These are phyloP conservation scores for Candida cerambycidarum DNA, from an alignment of 805 yeast genomes.

Conservation along the genomic window DNA sequence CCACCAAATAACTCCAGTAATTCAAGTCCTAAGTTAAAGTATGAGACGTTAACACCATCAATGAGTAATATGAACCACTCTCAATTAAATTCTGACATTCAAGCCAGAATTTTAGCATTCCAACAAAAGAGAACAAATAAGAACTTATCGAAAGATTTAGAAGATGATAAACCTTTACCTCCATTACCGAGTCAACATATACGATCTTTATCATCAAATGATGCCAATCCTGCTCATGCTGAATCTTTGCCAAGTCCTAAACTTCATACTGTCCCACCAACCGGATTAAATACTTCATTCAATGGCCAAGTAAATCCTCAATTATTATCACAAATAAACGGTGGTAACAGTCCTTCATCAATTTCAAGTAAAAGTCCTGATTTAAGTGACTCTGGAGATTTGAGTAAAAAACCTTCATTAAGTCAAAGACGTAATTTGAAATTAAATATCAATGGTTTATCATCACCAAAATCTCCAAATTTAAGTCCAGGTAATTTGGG, in stretches of 20 bases:
- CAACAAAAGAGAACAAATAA: conserved; percentile 64
- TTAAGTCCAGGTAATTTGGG: conserved; percentile 15
- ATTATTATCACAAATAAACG: background rate
- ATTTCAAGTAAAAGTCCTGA: conserved; percentile 5
- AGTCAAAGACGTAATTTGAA: conserved; percentile 59
- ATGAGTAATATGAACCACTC: conserved; percentile 10
- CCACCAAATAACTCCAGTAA: conserved; percentile 5
- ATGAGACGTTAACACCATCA: conserved; percentile 14
- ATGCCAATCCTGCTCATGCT: conserved; percentile 9
- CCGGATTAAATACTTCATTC: background rate
- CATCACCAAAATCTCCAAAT: conserved; percentile 20
- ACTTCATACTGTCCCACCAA: background rate
- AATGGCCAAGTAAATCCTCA: background rate
- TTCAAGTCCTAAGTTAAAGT: conserved; percentile 8
- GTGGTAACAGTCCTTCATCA: background rate
- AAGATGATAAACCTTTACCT: conserved; percentile 24
- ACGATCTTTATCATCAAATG: conserved; percentile 18
- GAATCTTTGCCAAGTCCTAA: background rate
- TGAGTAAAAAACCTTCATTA: conserved; percentile 41
- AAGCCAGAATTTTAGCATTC: conserved; percentile 83
- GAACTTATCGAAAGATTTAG: conserved; percentile 5
- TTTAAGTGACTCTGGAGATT: background rate
- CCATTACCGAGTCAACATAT: conserved; percentile 22
- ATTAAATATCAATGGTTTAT: conserved; percentile 38
- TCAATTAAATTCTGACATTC: conserved; percentile 67